Percentiles rank a stretch among this genome's conserved stretches.
phyloP scores from a whole-genome alignment of 129 eudicot genomes.

The Pulicaria dysenterica region DNA sequence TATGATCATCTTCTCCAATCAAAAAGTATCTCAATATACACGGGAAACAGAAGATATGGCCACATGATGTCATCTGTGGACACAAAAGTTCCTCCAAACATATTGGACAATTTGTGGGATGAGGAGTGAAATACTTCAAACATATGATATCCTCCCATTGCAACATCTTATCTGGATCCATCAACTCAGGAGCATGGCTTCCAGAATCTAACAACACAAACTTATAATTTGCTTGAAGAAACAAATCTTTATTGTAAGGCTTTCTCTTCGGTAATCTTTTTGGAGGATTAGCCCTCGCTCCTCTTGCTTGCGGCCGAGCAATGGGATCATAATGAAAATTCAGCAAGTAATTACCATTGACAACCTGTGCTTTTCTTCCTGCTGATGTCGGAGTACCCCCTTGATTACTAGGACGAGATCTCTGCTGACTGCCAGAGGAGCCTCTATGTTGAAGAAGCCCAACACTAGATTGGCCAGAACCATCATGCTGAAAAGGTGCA shows the following conservation, averaged over 20 bases:
- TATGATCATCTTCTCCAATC: slow-evolving; percentile 63
- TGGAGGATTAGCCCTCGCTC: slow-evolving; percentile 60
- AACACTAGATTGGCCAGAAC: slow-evolving; percentile 37
- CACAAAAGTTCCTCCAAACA: slow-evolving; percentile 86
- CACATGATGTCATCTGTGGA: slow-evolving; percentile 98
- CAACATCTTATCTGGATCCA: slow-evolving; percentile 90
- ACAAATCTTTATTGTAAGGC: slow-evolving; percentile 91
- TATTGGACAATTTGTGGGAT: slow-evolving; percentile 81
- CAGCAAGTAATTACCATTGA: slow-evolving; percentile 82
- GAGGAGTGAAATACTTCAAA: slow-evolving; percentile 67
- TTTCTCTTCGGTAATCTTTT: slow-evolving; percentile 61
- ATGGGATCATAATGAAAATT: slow-evolving; percentile 93
- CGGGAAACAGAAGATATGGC: slow-evolving; percentile 93
- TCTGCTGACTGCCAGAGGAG: slow-evolving; percentile 38
- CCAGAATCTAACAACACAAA: slow-evolving; percentile 83
- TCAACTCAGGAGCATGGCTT: slow-evolving; percentile 51
- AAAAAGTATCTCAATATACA: slow-evolving; percentile 84
- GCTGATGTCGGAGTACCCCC: slow-evolving; percentile 43
- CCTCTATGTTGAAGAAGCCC: slow-evolving; percentile 42
- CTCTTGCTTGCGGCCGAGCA: slow-evolving; percentile 65
- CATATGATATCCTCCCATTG: slow-evolving; percentile 93
- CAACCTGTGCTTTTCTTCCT: slow-evolving; percentile 64
- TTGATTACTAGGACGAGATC: slow-evolving; percentile 41
- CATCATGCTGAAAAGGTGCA: slow-evolving; percentile 33
- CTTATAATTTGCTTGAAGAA: slow-evolving; percentile 92